Base-by-base conservation (phyloP, 176 grass and related monocot genomes). In the Zoysia japonica region DNA sequence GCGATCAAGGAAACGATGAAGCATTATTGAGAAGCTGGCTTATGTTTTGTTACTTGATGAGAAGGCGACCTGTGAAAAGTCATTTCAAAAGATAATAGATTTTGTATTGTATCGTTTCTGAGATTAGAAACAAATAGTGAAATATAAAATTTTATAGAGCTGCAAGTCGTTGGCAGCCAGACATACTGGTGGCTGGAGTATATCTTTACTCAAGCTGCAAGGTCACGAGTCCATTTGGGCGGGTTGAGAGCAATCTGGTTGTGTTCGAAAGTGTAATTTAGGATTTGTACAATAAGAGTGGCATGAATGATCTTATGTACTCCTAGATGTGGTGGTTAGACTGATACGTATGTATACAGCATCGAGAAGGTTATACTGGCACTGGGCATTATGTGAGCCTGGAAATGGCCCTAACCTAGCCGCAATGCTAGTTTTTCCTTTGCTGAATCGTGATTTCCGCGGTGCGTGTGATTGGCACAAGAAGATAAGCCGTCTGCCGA, bases 1-100 rank as follows among this genome's bases (percentile, higher is more conserved):
- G 75, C 88, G 88, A 4, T 92, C 90, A 4, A 90, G 92, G 72
- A 87, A 93, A 38, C 77, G 88, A 1, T 85, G 88, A 67, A 74
- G 86, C 64, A 17, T 72, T 42, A 68, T 61, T 9, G 52, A 72
- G 20, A 47, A 62, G 8, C 49, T 65, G 50, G 41, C 10, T 7
- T 85, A 71, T 54, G 80, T 77, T 65, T 55, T 80, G 61, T 35
- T 55, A 44, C 15, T n/a, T 16, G 35, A 17, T 8, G 9, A 76
- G 64, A 70, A 12, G 14, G 9, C 11, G 10, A 19, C 9, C 45
- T 56, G 3, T 41, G 35, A 2, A 48, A 76, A 70, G 28, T 20
- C 56, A 55, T 48, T 6, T 50, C 28, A 28, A 28, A 28, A 28
- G 28, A 28, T 48, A 65, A 51, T 17, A 9, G 54, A 39, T 69